Evolutionary conservation across 495 filamentous ascomycete species (phyloP), one percentile per base, ranked within the genome.

Genomic region (Aspergillus taichungensis): DNA sequence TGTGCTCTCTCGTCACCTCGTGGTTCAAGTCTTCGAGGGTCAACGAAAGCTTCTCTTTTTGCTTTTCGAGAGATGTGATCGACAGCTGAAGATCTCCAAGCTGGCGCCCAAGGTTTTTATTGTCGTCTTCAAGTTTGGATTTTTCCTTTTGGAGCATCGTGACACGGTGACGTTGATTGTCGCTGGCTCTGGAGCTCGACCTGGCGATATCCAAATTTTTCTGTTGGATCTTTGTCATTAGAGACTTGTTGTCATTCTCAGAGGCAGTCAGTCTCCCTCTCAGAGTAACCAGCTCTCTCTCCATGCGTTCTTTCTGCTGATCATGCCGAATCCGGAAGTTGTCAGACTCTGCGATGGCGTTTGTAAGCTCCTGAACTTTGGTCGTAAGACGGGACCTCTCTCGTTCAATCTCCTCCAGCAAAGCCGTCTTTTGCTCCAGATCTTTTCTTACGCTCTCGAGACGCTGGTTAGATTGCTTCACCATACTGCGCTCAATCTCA

Each of bases 201-300:
- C 94, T 76, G 28, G 89, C 91, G 58, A 98, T 92, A 58, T 98
- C 92, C 6, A 98, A 79, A 36, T 94, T 94, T 74, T 98, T 98
- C 55, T 96, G 91, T 53, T 98, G 92, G 8, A 98, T 74, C 63
- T 97, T 97, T 59, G 95, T 98, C 38, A 97, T 74, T 0, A 98
- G 71, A 31, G 89, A 82, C n/a, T 87, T 83, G 55, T 97, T 97
- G 65, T 97, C 92, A 56, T 97, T 96, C 56, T 98, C 92, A 0
- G 92, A 97, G 28, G 92, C 92, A 9, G 83, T 78, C 40, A 98
- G 74, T 28, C 92, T 82, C 45, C 91, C 90, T 56, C 91, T 94
- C 33, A 95, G 77, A 1, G 90, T 95, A 30, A 88, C 84, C n/a
- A 95, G 74, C 58, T 98, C 92, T 34, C 87, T 76, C 58, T 96